Conservation (phyloP, 805 yeast species). For the Barnettozyma californica region DNA sequence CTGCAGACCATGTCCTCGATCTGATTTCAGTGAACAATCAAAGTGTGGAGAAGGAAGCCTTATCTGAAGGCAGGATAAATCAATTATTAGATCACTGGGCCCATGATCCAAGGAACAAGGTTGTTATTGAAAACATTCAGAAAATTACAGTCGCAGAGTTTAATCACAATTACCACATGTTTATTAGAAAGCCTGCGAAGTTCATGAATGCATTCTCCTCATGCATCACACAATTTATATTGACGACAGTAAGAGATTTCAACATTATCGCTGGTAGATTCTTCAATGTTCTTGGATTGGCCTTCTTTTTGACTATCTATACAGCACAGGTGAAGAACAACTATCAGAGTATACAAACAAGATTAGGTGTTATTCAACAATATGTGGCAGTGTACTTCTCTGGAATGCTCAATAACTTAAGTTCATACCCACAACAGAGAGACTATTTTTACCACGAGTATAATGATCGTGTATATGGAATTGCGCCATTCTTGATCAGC, state of each 20-base stretch:
- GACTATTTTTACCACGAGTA: slow-evolving; percentile 77
- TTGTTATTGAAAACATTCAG: background rate
- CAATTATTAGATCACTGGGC: slow-evolving; percentile 15
- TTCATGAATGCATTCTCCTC: slow-evolving; percentile 18
- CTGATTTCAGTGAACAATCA: slow-evolving; percentile 43
- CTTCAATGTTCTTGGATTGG: slow-evolving; percentile 62
- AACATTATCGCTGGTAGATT: slow-evolving; percentile 61
- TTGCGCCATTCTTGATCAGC: slow-evolving; percentile 56
- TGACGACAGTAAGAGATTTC: slow-evolving; percentile 37
- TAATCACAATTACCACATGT: slow-evolving; percentile 9
- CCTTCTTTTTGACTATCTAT: slow-evolving; percentile 62
- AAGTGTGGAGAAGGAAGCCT: slow-evolving; percentile 11
- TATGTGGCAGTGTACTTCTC: slow-evolving; percentile 66
- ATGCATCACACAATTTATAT: slow-evolving; percentile 17
- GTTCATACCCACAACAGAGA: slow-evolving; percentile 70
- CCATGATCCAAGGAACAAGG: background rate
- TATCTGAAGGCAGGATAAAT: slow-evolving; percentile 15
- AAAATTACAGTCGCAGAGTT: slow-evolving; percentile 13
- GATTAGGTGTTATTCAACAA: slow-evolving; percentile 76
- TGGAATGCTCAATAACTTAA: slow-evolving; percentile 76
- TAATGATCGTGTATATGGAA: slow-evolving; percentile 67
- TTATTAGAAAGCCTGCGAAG: slow-evolving; percentile 15
- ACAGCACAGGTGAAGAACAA: slow-evolving; percentile 51
- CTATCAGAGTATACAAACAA: slow-evolving; percentile 50
- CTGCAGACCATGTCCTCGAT: slow-evolving; percentile 76